These are phyloP conservation scores for Solanum hybrid DNA, from an alignment of 305 asterid genomes.

Conservation along the genomic window DNA sequence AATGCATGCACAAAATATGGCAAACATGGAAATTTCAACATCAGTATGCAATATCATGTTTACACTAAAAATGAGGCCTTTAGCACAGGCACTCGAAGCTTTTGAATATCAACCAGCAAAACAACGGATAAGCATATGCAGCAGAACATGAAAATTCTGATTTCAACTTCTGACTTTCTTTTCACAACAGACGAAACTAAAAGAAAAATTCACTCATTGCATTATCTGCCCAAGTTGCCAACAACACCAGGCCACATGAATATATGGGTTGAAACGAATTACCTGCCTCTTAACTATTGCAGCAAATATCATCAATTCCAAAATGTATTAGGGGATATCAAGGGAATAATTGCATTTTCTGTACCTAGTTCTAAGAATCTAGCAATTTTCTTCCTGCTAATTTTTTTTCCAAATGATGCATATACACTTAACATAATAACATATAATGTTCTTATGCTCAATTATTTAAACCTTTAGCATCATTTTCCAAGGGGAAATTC, in stretches of 20 bases:
- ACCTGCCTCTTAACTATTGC: background rate
- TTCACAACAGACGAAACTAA: background rate
- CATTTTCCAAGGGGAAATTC: background rate
- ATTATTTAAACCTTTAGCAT: background rate
- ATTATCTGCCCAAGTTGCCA: background rate
- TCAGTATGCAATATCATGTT: background rate
- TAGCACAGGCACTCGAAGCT: background rate
- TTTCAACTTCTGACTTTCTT: background rate
- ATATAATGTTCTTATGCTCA: background rate
- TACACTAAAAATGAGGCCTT: background rate
- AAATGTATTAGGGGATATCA: background rate
- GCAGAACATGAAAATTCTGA: background rate
- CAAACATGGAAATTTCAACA: background rate
- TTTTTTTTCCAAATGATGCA: background rate
- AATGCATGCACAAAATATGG: background rate
- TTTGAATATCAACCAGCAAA: background rate
- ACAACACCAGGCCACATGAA: background rate
- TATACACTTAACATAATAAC: background rate
- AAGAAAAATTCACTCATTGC: background rate
- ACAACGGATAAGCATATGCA: background rate
- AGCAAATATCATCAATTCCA: background rate
- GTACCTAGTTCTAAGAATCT: background rate
- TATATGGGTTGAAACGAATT: background rate
- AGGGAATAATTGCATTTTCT: background rate
- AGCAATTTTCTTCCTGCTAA: background rate